Evolutionary conservation across 2,329 filamentous ascomycete species (phyloP).

Genomic region (Aspergillus fumigatiaffinis): DNA sequence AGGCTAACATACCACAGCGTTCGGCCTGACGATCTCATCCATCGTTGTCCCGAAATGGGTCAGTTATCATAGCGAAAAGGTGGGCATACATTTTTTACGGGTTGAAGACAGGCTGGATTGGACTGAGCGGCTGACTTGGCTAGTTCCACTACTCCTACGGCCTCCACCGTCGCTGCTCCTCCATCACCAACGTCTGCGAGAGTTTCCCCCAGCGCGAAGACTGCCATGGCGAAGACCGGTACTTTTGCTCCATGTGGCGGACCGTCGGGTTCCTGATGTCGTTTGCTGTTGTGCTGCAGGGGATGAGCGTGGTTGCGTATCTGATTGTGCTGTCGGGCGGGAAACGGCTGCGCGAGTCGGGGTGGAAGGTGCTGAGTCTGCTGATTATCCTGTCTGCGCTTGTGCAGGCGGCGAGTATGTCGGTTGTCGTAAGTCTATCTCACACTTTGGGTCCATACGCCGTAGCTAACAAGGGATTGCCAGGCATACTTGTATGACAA

Average conservation of each 20-base stretch:
- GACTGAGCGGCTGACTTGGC: conserved; percentile 6
- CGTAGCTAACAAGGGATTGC: conserved; percentile 2
- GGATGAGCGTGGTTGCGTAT: conserved; percentile 77
- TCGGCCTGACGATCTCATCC: conserved; percentile 42
- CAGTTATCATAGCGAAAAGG: conserved; percentile 44
- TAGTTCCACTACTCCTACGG: conserved; percentile 67
- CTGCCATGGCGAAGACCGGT: conserved; percentile 62
- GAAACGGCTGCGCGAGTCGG: conserved; percentile 71
- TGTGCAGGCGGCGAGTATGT: conserved; percentile 74
- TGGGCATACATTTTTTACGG: conserved; percentile 15
- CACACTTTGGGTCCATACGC: background rate
- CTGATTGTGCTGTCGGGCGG: conserved; percentile 72
- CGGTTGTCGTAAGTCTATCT: conserved; percentile 66
- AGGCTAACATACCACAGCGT: conserved; percentile 27
- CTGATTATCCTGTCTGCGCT: conserved; percentile 63
- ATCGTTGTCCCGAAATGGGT: conserved; percentile 48
- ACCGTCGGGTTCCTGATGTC: conserved; percentile 84
- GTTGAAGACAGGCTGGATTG: background rate
- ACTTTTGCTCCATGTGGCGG: conserved; percentile 91
- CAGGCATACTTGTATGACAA: conserved; percentile 81
- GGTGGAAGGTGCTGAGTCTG: conserved; percentile 72
- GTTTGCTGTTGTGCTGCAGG: conserved; percentile 75
- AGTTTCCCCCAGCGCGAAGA: conserved; percentile 65
- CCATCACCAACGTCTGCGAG: conserved; percentile 52
- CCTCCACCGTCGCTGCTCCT: conserved; percentile 76